Evolutionary conservation across 257 asterid species (phyloP), one percentile per base, ranked within the genome.

Genomic region (Fraxinus americana): DNA sequence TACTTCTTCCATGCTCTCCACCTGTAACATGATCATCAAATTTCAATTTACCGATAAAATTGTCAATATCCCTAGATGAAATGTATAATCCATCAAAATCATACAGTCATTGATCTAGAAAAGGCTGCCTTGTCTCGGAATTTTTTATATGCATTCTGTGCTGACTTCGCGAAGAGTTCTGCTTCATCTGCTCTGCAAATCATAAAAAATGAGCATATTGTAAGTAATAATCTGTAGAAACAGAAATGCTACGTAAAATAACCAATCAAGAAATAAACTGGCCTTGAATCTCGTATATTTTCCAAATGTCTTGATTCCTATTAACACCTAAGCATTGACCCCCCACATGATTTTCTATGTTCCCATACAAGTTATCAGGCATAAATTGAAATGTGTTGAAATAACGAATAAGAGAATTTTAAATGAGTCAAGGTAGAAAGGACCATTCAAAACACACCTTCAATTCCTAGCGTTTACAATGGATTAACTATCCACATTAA

Each of bases 91-190:
- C 65, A 79, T 68, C 38, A 80, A 66, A 77, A 82, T 45, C 90
- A 78, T 95, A 93, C 99, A 84, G 84, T 85, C 97, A 95, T 92
- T 79, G 97, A 93, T 93, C 99, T 90, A 54, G 98, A 95, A 74
- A 93, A 84, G 77, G 99, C 99, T 65, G 98, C 98, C 87, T 95
- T 95, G 86, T 95, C 94, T 48, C 99, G 85, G 73, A 95, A 95
- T 70, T 92, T 91, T 87, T 79, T 83, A 82, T 95, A 95, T 75
- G 94, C 91, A 84, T 85, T 84, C 87, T 85, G 82, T 41, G 98
- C 98, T 48, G 97, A 93, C 84, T 91, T 93, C 52, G 96, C 91
- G 87, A 95, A 95, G 57, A 92, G 92, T 84, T 93, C 97, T 21
- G 92, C 99, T 88, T 95, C 98, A 79, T 95, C 98, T 48, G 91